These are phyloP conservation scores for Coemansia sp. DNA, from an alignment of 192 early-diverging fungal genomes.

Conservation along the genomic window DNA sequence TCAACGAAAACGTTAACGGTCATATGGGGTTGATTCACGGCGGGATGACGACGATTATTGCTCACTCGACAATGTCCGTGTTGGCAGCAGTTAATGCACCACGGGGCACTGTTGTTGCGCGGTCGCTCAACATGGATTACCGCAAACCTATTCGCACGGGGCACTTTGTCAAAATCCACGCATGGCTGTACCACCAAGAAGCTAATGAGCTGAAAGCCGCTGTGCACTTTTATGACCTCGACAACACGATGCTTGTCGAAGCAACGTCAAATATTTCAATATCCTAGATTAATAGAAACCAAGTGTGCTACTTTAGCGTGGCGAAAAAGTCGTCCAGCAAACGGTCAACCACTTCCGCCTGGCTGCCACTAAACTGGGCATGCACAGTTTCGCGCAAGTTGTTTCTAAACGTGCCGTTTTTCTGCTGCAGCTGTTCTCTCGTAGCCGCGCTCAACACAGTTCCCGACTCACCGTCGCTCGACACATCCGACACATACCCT, in stretches of 20 bases:
- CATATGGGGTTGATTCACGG: conserved; percentile 48
- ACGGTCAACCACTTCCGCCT: conserved; percentile 22
- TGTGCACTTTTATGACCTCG: conserved; percentile 30
- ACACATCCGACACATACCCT: conserved; percentile 12
- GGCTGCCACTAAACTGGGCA: conserved; percentile 23
- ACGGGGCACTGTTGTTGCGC: conserved; percentile 10
- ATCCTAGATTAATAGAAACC: neutral
- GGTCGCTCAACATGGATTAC: conserved; percentile 52
- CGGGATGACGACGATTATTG: conserved; percentile 46
- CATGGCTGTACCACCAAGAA: conserved; percentile 30
- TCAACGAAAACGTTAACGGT: conserved; percentile 36
- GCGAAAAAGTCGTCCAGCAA: conserved; percentile 18
- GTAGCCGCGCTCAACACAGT: conserved; percentile 8
- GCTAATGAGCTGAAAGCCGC: conserved; percentile 14
- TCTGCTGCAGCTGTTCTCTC: conserved; percentile 27
- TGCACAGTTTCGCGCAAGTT: conserved; percentile 23
- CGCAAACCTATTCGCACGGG: conserved; percentile 37
- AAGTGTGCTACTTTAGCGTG: neutral
- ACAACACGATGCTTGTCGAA: conserved; percentile 34
- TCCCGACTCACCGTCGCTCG: conserved; percentile 23
- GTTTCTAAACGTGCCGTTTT: conserved; percentile 37
- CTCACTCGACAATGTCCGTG: conserved; percentile 34
- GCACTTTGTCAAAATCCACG: conserved; percentile 45
- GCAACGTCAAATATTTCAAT: conserved; percentile 19
- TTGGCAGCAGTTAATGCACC: conserved; percentile 36